A percentile compares a stretch with the other conserved stretches of the same genome.
These are phyloP conservation scores for Phytopythium litorale DNA, from an alignment of 352 stramenopile genomes.

Conservation along the genomic window DNA sequence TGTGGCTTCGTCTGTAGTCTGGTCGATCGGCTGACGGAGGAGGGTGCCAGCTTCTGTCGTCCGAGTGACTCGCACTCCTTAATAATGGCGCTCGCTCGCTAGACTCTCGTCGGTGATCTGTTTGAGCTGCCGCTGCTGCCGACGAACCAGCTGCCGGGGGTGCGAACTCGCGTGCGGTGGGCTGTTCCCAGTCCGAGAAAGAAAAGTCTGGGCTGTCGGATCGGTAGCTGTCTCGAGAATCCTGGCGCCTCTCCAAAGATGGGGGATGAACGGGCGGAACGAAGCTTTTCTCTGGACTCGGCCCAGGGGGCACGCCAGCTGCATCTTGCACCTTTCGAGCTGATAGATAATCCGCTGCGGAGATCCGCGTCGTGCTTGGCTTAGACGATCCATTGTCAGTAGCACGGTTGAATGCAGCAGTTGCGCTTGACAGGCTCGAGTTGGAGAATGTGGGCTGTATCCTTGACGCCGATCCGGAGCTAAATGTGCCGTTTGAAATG, in stretches of 20 bases:
- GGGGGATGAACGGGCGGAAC: not conserved
- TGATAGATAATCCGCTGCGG: slow-evolving; percentile 20
- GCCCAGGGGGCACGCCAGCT: no score
- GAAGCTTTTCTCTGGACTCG: not conserved
- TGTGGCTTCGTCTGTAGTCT: slow-evolving; percentile 5
- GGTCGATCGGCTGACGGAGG: not conserved
- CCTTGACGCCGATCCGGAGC: not conserved
- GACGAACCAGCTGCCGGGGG: not conserved
- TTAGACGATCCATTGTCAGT: not conserved
- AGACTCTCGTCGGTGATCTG: not conserved
- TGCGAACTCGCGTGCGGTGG: not conserved
- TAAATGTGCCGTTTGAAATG: not conserved
- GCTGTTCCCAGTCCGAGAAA: slow-evolving; percentile 5
- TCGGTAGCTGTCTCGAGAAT: not conserved
- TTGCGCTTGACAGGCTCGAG: not conserved
- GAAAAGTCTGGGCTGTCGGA: slow-evolving; percentile 1
- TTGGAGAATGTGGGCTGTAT: not conserved
- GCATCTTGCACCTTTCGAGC: not conserved
- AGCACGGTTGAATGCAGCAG: not conserved
- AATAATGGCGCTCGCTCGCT: not conserved
- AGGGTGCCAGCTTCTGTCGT: not conserved
- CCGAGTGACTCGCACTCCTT: slow-evolving; percentile 2
- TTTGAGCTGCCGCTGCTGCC: not conserved
- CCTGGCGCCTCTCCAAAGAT: not conserved
- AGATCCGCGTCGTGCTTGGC: slow-evolving; percentile 18